These are phyloP conservation scores for Metschnikowia hibisci DNA, from an alignment of 805 yeast species.

Conservation along the genomic window DNA sequence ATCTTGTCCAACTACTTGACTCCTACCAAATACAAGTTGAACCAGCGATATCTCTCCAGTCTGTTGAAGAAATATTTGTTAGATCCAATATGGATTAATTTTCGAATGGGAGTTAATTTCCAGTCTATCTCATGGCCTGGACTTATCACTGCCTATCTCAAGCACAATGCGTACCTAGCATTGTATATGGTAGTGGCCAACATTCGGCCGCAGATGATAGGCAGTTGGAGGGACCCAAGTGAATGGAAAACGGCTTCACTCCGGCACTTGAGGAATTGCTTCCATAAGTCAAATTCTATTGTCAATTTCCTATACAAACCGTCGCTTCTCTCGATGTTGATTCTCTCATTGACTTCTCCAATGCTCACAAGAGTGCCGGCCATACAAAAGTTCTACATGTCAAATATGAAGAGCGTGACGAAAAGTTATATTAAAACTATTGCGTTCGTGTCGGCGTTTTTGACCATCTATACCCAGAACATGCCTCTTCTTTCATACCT, in stretches of 20 bases:
- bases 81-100: conserved; percentile 42
- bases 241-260: conserved; percentile 7
- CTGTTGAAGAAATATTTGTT: conserved; percentile 29
- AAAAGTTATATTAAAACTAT: conserved; percentile 33
- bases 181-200: conserved; percentile 17
- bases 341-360: conserved; percentile 34
- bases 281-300: conserved; percentile 27
- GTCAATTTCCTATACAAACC: conserved; percentile 35
- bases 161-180: conserved; percentile 23
- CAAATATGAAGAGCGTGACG: conserved; percentile 25
- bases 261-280: neutral
- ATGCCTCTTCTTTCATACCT: conserved; percentile 12
- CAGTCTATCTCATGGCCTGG: conserved; percentile 30
- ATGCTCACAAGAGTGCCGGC: conserved; percentile 17
- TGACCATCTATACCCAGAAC: conserved; percentile 21
- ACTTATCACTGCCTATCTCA: conserved; percentile 23
- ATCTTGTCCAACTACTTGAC: conserved; percentile 39
- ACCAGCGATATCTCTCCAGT: conserved; percentile 33
- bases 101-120: conserved; percentile 24
- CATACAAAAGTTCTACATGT: conserved; percentile 12
- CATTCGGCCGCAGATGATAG: conserved; percentile 22
- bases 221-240: conserved; percentile 13
- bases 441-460: conserved; percentile 33
- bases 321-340: conserved; percentile 32
- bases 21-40: conserved; percentile 33